These are phyloP conservation scores for Verticillium tricorpus DNA, from an alignment of 2,329 filamentous ascomycete species.

Conservation along the genomic window DNA sequence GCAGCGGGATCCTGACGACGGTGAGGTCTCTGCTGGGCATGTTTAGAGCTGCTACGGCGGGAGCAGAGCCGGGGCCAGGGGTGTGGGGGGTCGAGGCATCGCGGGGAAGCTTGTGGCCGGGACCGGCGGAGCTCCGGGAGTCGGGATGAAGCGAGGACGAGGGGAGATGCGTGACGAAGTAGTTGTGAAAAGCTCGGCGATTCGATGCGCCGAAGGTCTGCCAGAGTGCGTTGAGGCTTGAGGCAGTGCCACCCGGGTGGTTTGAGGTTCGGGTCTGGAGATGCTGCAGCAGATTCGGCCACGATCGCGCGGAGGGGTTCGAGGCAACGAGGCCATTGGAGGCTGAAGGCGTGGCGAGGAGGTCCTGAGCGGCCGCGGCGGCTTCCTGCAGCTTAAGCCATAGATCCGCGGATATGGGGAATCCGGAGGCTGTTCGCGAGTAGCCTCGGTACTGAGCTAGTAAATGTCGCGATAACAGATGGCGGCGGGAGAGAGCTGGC, in stretches of 20 bases:
- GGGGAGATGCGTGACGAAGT: conserved; percentile 94
- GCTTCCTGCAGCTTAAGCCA: conserved; percentile 1
- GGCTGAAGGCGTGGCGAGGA: background rate
- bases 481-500: background rate
- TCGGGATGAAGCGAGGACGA: conserved; percentile 92
- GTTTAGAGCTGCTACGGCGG: conserved; percentile 55
- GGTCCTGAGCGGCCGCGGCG: background rate
- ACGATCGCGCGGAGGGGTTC: background rate
- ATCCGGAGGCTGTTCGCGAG: background rate
- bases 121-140: conserved; percentile 56
- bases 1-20: conserved; percentile 89
- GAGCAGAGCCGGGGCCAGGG: conserved; percentile 45
- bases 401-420: conserved; percentile 1
- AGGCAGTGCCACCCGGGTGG: background rate
- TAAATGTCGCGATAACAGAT: conserved; percentile 1
- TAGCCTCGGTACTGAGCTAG: conserved; percentile 1
- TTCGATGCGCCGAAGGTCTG: background rate
- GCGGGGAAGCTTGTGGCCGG: conserved; percentile 82
- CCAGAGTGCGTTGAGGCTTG: background rate
- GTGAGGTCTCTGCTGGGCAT: conserved; percentile 72
- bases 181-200: conserved; percentile 74
- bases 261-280: background rate
- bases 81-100: conserved; percentile 78
- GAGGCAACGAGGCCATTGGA: background rate
- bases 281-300: background rate